Base-by-base conservation (phyloP, 2,329 filamentous ascomycete genomes). In the Lecanicillium sp. region DNA sequence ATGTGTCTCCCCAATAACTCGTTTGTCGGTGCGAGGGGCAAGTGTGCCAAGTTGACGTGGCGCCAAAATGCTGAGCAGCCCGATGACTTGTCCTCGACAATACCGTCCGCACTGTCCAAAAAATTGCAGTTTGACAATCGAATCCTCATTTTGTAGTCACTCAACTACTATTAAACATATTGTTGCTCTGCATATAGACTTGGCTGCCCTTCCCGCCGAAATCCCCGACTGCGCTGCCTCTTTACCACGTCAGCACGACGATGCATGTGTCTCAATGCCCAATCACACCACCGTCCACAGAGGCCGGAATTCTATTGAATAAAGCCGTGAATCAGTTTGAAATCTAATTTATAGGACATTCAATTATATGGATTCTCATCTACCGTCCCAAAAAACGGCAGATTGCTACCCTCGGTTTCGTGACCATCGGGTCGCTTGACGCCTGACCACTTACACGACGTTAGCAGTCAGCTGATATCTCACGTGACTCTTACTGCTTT, bases 391-490 rank as follows among this genome's bases (percentile, higher is more conserved):
- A 20, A 33, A 37, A 11, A 27, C 15, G n/a, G n/a, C n/a, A n/a
- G n/a, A n/a, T n/a, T n/a, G n/a, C 11, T 23, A 12, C 19, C 30
- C 23, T 29, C 42, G 32, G 23, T 27, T 21, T 4, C 15, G 27
- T 17, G 9, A 14, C 32, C 15, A 20, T 44, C 10, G 17, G 32
- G 15, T 44, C 27, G 15, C 15, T 37, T 17, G 32, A 21, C 11
- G 32, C 42, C 32, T 37, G 42, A 47, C 26, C 35, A 47, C 44
- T 47, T 47, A 47, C 44, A 47, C 44, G 44, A 47, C 44, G 44
- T 47, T 41, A 11, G n/a, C 20, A 5, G 21, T 47, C 44, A 47
- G 19, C 26, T 47, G 44, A 41, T 15, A 7, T 4, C 12, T 32
- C 42, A 44, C 32, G 42, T 44, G 42, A 35, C 1, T 4, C 15